Evolutionary conservation across 257 asterid species (phyloP), one percentile per base, ranked within the genome.

Genomic region (Capsicum baccatum): DNA sequence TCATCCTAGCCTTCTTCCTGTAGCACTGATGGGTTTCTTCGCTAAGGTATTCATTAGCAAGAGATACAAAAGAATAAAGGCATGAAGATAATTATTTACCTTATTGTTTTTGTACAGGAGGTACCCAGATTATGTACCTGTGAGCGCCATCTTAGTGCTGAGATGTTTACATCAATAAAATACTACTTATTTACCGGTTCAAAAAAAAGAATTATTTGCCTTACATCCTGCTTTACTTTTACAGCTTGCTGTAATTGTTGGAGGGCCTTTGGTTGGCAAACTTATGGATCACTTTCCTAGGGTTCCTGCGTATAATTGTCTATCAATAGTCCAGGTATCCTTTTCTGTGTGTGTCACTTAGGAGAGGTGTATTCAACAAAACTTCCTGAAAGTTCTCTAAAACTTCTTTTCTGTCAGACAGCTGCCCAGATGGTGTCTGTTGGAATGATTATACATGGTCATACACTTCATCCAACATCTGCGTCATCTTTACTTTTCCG

Each of bases 1-100:
- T 83, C 98, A 93, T 87, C 94, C 96, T 52, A 95, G 98, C 83
- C 98, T 94, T 90, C 98, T 93, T 87, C 98, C 99, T 82, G 98
- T 97, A 76, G 99, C 99, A 88, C 87, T 91, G 58, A 89, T 93
- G 89, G 94, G 97, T 16, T 97, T 95, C 79, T 88, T 91, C 78
- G 93, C 96, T 52, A 94, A 97, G 98, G 99, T 95, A 91, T 87
- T 39, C 56, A 58, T 84, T 68, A 58, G 26, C 54, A 26, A 44
- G 62, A 9, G 21, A 59, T 21, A 63, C 16, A 54, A 21, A 74
- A 79, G 67, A 74, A 63, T 44, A 79, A 15, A 50, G 79, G 78
- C 64, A 69, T 79, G 79, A 85, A 78, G 79, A 63, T 76, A 44
- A 35, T 86, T 80, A 82, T 69, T 67, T 83, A 44, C 85, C 74